Evolutionary conservation across 73 alveolate species (phyloP), one percentile per base, ranked within the genome.

Genomic region (Halteria grandinella): DNA sequence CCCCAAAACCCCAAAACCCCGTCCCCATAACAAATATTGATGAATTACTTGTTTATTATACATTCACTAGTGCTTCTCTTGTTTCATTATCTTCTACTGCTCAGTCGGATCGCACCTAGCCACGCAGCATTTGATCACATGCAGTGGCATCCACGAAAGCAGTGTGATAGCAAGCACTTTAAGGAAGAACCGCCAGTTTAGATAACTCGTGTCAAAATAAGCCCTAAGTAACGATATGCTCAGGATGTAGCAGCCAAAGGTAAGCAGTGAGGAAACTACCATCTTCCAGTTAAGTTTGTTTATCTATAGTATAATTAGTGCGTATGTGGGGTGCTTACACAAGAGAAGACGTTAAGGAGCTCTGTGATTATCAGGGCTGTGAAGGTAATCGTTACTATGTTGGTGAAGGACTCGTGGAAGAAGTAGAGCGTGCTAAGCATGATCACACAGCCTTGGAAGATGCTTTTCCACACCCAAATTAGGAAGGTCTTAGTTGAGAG

Each of bases 361-460:
- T 93, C 98, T 39, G 79, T 75, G 18, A 89, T 47, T 31, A 92
- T 87, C 47, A 92, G 53, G 25, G 94, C 75, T 51, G 95, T 64
- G 75, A 89, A 92, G 28, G 98, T 92, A 37, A 89, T 86, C 18
- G 95, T 85, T 10, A 89, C 94, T 25, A 92, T 83, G 51, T 78
- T 87, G 29, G 91, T 69, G 70, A 77, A 94, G 36, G 88, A 64
- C 41, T 85, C 88, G 29, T 94, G 81, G 88, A 96, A 96, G 77
- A 93, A 79, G 34, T 87, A 41, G 24, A 95, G 58, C 3, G 98
- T 40, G 54, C 89, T 64, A 59, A 90, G 62, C 89, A 95, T 93
- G n/a, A 96, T 93, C 6, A 88, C 75, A 39, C 92, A 75, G 0
- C 99, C 98, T 84, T 96, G 92, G 83, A 85, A 96, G 28, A 94